Evolutionary conservation across 805 yeast genomes (phyloP), one percentile per base, ranked within the genome.

Genomic region (Cyberlindnera amylophila): DNA sequence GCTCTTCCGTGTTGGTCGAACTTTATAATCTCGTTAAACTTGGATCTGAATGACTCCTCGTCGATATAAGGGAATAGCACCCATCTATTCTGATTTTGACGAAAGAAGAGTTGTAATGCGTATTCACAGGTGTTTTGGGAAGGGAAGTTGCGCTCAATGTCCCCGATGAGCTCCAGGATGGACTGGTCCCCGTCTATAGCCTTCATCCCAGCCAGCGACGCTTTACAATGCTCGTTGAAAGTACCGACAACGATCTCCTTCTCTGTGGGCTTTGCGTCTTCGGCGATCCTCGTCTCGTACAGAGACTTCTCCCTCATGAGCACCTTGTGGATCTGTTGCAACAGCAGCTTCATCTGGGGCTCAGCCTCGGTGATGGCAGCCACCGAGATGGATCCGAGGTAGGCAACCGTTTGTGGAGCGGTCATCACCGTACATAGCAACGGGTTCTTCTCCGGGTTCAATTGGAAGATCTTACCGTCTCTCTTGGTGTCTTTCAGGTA

Each of bases 391-490:
- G 52, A 49, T 2, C 52, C 52, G 16, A 49, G 42, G 24, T 49
- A 49, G 3, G 52, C 49, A 3, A 34, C 16, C 1, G 47, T 34
- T 18, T 45, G 47, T 2, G 44, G 41, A 6, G 46, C 39, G 3
- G 42, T 38, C 47, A 45, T 39, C 4, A 45, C 47, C 2, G 52
- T 49, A 14, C 49, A 41, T 14, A 49, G 19, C 21, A 49, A 16
- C 4, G 52, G 52, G 35, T 45, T 49, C 46, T 43, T 45, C 37
- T 49, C 47, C 8, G 49, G 47, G 33, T 49, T 49, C 21, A 49
- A 37, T 29, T 49, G 49, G 28, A 49, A 39, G 36, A 39, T 42
- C 26, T 45, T 45, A 32, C 28, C 30, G 11, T 32, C 40, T 17
- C 29, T 42, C 16, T 40, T 28, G 6, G 33, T 18, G 38, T 41